These are phyloP conservation scores for Rostrohypoxylon terebratum DNA, from an alignment of 495 filamentous ascomycete genomes.

Conservation along the genomic window DNA sequence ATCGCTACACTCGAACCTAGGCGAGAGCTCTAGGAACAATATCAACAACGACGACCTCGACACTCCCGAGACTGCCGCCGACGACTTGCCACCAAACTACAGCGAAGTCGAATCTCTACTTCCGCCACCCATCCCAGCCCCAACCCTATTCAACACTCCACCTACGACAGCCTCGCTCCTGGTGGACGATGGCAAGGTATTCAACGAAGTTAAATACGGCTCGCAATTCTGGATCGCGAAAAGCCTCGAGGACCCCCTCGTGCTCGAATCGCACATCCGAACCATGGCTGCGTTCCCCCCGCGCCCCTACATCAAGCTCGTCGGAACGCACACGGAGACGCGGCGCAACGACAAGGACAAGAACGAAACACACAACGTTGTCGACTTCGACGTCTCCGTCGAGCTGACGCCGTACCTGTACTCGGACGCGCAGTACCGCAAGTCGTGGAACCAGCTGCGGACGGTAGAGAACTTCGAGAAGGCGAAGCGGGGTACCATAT, in stretches of 20 bases:
- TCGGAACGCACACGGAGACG: conserved; percentile 64
- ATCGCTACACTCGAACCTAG: conserved; percentile 43
- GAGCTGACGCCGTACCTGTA: conserved; percentile 64
- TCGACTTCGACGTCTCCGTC: conserved; percentile 76
- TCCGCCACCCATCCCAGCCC: conserved; percentile 7
- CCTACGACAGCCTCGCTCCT: conserved; percentile 6
- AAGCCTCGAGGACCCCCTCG: conserved; percentile 56
- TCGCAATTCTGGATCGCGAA: conserved; percentile 53
- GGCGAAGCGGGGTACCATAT: conserved; percentile 56
- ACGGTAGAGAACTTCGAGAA: conserved; percentile 57
- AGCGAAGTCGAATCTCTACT: conserved; percentile 39
- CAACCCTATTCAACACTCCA: conserved; percentile 2
- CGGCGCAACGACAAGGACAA: conserved; percentile 64
- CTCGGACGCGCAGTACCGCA: conserved; percentile 48
- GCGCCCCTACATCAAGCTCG: conserved; percentile 59
- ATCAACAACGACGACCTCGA: conserved; percentile 37
- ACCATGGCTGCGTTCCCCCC: conserved; percentile 58
- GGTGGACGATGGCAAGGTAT: conserved; percentile 32
- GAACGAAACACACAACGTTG: conserved; percentile 89
- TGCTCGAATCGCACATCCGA: conserved; percentile 58
- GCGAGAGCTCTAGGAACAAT: conserved; percentile 33
- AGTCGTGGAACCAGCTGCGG: conserved; percentile 48
- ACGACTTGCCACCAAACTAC: conserved; percentile 48
- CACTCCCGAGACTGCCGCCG: conserved; percentile 35
- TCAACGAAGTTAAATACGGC: conserved; percentile 45